Percentiles rank a stretch among this genome's conserved stretches.
phyloP scores from a whole-genome alignment of 768 basidiomycete genomes.

The Amanita exitialis region DNA sequence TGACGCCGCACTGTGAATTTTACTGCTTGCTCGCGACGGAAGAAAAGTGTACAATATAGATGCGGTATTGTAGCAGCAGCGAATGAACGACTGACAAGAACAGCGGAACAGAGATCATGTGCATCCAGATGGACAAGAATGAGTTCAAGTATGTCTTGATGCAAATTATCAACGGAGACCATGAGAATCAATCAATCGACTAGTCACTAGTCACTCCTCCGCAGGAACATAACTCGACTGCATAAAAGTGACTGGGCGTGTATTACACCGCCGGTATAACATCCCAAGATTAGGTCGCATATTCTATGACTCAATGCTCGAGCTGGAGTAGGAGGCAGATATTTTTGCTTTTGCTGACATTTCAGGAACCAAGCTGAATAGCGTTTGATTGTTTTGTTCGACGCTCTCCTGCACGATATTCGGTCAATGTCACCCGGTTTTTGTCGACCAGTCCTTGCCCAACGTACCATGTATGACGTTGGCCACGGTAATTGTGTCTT shows the following conservation, averaged over 20 bases:
- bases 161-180: slow-evolving; percentile 59
- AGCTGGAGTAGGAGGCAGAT: not conserved
- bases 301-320: not conserved
- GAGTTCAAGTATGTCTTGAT: slow-evolving; percentile 65
- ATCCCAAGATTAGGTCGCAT: not conserved
- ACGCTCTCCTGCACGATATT: slow-evolving; percentile 19
- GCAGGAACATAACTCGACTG: slow-evolving; percentile 12
- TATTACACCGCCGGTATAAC: not conserved
- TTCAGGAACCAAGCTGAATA: slow-evolving; percentile 25
- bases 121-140: slow-evolving; percentile 46
- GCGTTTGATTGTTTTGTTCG: slow-evolving; percentile 23
- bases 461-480: slow-evolving; percentile 22
- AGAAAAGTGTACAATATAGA: slow-evolving; percentile 50
- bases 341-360: slow-evolving; percentile 16
- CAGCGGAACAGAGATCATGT: slow-evolving; percentile 48
- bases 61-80: slow-evolving; percentile 51
- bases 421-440: not conserved
- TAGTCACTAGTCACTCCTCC: too few species aligned
- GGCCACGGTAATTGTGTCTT: slow-evolving; percentile 28
- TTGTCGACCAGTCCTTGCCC: not conserved
- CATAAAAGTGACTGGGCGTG: too few species aligned
- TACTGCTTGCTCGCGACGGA: slow-evolving; percentile 19
- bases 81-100: slow-evolving; percentile 59
- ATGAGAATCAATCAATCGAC: too few species aligned
- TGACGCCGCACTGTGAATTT: not conserved